These are phyloP conservation scores for Fusarium pseudocircinatum DNA, from an alignment of 2,329 filamentous ascomycete species.

Conservation along the genomic window DNA sequence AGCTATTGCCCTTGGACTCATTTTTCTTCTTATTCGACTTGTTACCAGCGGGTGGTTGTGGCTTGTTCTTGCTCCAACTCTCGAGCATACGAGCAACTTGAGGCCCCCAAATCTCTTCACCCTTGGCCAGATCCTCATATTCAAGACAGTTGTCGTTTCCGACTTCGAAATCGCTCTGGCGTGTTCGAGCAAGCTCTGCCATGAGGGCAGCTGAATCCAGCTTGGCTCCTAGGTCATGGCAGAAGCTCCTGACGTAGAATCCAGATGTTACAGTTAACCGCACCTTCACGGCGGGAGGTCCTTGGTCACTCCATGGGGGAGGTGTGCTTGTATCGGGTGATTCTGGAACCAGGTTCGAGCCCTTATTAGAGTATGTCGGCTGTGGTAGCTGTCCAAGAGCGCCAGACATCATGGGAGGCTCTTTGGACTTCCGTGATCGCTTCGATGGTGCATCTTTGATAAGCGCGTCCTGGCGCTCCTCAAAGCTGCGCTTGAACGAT, in stretches of 20 bases:
- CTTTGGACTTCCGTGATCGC: slow-evolving; percentile 44
- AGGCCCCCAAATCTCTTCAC: slow-evolving; percentile 84
- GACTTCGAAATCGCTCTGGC: slow-evolving; percentile 83
- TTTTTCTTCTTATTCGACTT: slow-evolving; percentile 38
- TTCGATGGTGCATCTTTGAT: slow-evolving; percentile 60
- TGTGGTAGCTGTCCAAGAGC: slow-evolving; percentile 63
- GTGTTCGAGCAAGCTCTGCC: slow-evolving; percentile 81
- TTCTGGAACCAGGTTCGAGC: slow-evolving; percentile 64
- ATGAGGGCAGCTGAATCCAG: slow-evolving; percentile 86
- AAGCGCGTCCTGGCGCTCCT: slow-evolving; percentile 66
- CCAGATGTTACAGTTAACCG: slow-evolving; percentile 94
- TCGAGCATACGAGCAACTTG: slow-evolving; percentile 66
- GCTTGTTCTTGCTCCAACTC: slow-evolving; percentile 52
- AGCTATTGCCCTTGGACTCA: slow-evolving; percentile 13
- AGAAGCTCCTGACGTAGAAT: slow-evolving; percentile 95
- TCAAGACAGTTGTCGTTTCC: slow-evolving; percentile 77
- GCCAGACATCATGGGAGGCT: slow-evolving; percentile 65
- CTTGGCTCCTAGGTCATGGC: slow-evolving; percentile 88
- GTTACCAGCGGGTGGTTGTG: slow-evolving; percentile 31
- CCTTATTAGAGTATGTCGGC: slow-evolving; percentile 51
- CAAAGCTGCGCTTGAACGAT: slow-evolving; percentile 66
- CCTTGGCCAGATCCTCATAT: slow-evolving; percentile 78
- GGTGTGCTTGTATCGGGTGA: slow-evolving; percentile 58
- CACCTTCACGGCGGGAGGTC: slow-evolving; percentile 80
- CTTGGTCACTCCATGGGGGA: slow-evolving; percentile 67